Evolutionary conservation across 139 green algal species (phyloP).

Genomic region (Diplosphaera chodatii): DNA sequence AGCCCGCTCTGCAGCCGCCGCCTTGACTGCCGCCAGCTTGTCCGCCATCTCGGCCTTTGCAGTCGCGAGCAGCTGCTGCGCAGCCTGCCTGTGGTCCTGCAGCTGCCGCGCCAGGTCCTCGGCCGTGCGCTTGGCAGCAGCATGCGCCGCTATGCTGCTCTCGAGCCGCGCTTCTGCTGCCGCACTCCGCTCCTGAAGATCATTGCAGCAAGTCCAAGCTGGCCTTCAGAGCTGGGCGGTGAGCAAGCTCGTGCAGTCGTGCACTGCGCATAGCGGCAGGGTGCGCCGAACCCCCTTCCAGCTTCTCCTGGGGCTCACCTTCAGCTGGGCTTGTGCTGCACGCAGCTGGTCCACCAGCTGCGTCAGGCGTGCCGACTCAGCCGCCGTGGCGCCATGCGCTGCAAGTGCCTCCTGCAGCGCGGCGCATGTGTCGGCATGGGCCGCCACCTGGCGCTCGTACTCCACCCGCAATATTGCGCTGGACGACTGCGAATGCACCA

Average conservation of each 20-base stretch:
- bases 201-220: no score
- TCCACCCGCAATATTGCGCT: neutral
- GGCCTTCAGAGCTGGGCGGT: no score
- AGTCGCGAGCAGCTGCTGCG: neutral
- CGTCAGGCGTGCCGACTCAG: neutral
- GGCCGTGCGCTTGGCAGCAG: neutral
- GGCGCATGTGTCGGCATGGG: neutral
- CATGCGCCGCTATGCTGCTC: neutral
- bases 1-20: neutral
- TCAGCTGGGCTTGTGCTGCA: neutral
- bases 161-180: neutral
- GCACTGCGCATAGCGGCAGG: no score
- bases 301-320: neutral
- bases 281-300: no score
- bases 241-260: no score
- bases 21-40: neutral
- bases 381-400: neutral
- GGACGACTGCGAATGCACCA: neutral
- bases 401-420: neutral
- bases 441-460: neutral
- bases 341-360: neutral
- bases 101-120: neutral
- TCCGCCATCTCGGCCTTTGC: neutral
- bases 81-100: neutral
- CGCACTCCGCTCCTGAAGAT: neutral